Base-by-base conservation (phyloP, 2,329 filamentous ascomycete species). In the Trichoderma sp. region DNA sequence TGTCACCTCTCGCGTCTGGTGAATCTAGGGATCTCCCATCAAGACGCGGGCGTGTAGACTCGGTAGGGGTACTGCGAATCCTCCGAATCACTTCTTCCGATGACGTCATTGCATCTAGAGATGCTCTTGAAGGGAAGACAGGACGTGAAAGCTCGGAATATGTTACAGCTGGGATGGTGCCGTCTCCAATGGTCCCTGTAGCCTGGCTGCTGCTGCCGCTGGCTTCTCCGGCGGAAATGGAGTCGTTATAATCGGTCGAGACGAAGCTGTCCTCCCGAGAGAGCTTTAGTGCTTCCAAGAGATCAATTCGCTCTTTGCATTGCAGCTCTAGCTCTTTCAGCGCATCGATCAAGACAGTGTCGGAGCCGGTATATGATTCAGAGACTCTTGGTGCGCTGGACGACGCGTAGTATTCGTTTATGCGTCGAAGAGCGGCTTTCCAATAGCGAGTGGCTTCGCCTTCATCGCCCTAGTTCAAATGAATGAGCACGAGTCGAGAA, bases 271-370 rank as follows among this genome's bases (percentile, higher is more conserved):
- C 85, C 70, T 84, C 78, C 68, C 87, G 82, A n/a, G 88, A 90
- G 72, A 91, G 83, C 70, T 90, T 88, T 68, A 98, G 82, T 7
- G 94, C 91, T 76, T 96, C 91, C 7, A 98, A 85, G 39, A 98
- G 83, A 77, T 97, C 93, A 61, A 97, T 93, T 59, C 94, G 88
- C 80, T 98, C 95, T 79, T 96, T 95, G 80, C 94, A 97, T 80
- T 97, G 95, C 71, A 94, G 78, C 77, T 98, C 94, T 76, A 98
- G 86, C 75, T 94, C 87, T 58, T 66, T 66, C 54, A 66, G 37
- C 63, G 63, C 63, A 55, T 66, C 54, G 58, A 92, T 86, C 68
- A 98, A 81, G 3, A 93, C 90, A 75, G 88, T 91, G 77, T 98
- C 95, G 1, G 93, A 96, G 79, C 96, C 93, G 61, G 89, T 90